These are phyloP conservation scores for Coniferiporia sulphurascens DNA, from an alignment of 1,284 basidiomycete species.

Conservation along the genomic window DNA sequence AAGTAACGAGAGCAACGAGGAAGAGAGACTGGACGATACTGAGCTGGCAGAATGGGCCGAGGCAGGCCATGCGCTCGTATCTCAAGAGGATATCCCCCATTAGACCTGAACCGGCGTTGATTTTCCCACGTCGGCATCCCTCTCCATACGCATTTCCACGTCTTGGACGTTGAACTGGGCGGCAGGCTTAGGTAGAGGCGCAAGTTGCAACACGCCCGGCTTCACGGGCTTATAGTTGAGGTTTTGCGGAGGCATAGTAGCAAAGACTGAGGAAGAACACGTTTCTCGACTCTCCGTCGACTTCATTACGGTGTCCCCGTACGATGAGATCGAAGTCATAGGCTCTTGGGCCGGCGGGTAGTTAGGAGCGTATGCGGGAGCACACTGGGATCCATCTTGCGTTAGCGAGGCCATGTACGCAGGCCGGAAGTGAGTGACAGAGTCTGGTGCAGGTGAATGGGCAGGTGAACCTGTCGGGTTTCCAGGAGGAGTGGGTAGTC, in stretches of 20 bases:
- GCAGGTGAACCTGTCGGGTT: background rate
- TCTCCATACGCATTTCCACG: background rate
- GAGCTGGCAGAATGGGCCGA: no score
- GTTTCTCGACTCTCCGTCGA: background rate
- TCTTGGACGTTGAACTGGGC: background rate
- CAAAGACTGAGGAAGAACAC: background rate
- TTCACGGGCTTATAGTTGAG: background rate
- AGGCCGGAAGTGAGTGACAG: background rate
- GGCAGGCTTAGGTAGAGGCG: background rate
- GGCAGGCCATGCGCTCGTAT: no score
- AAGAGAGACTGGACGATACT: no score
- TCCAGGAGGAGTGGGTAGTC: background rate
- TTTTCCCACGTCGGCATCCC: background rate
- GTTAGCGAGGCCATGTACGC: background rate
- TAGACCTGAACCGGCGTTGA: background rate
- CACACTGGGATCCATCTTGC: background rate
- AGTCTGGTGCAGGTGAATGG: background rate
- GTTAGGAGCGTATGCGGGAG: background rate
- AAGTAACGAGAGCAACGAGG: no score
- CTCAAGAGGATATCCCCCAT: background rate
- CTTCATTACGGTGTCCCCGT: background rate
- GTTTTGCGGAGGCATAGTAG: background rate
- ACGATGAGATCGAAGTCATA: background rate
- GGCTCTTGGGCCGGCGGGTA: background rate
- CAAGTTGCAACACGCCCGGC: conserved; percentile 5